Evolutionary conservation across 129 eudicot genomes (phyloP), one percentile per base, ranked within the genome.

Genomic region (Tagetes patula): DNA sequence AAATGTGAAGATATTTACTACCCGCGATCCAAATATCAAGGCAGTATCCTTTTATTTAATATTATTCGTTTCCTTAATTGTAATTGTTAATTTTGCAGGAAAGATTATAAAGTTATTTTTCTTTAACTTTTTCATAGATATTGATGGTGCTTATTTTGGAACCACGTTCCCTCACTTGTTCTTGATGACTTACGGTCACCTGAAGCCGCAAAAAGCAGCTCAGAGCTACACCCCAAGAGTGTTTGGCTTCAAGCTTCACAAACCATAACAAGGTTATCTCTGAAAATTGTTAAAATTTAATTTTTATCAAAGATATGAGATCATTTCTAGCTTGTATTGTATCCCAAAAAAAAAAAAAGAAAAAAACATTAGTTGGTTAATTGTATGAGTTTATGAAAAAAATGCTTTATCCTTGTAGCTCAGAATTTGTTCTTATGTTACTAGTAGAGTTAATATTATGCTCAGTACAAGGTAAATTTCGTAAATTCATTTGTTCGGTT

Each of bases 11-110:
- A 93, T 78, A 86, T 93, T 13, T 93, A 87, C 82, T 87, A 90
- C 77, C 98, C 98, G 14, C 89, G 98, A 69, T 93, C 98, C 75
- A 93, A 90, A 67, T 93, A 87, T 87, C 96, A 89, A 86, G 98
- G 96, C 96, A 90, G 98, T 93, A 93, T 93, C 98, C 96, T 89
- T 81, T 63, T 43, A 30, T 9, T 39, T 11, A 53, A 5, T 52
- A 32, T 69, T 49, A 33, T 48, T 13, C 12, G 73, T 70, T 36
- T 33, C 34, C 8, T 27, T 37, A 38, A 20, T 13, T 3, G 1
- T 38, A 1, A 30, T 5, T 67, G 13, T 46, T 33, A 10, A 32
- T 52, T 76, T 68, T 9, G 32, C 33, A 11, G 27, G 27, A 20
- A 20, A 20, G 30, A 11, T 31, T 54, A 13, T 27, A 52, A 58